Evolutionary conservation across 495 filamentous ascomycete genomes (phyloP).

Genomic region (Penicillium maclennaniae): DNA sequence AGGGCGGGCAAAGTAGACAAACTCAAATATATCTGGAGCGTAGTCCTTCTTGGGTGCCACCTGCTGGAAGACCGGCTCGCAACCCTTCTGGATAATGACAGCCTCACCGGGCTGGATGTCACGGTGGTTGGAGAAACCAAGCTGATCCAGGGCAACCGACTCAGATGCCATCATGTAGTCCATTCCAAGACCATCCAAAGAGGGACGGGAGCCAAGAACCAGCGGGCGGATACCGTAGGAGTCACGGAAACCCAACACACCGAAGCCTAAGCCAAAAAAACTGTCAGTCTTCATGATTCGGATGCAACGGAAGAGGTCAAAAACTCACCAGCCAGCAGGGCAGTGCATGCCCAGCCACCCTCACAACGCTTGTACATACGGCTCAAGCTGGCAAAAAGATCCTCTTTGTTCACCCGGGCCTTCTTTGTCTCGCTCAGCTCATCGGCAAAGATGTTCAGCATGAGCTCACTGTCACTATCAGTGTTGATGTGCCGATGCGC

Average conservation of each 20-base stretch:
- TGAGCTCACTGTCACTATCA: conserved; percentile 89
- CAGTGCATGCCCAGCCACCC: conserved; percentile 84
- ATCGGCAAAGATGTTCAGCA: conserved; percentile 93
- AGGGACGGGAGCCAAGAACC: conserved; percentile 71
- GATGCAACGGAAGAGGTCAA: background rate
- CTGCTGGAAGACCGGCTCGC: conserved; percentile 68
- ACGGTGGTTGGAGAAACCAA: conserved; percentile 75
- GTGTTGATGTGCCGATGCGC: conserved; percentile 97
- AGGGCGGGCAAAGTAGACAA: conserved; percentile 69
- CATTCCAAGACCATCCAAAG: conserved; percentile 59
- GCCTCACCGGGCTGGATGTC: conserved; percentile 91
- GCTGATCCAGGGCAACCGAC: conserved; percentile 82
- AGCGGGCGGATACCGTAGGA: conserved; percentile 87
- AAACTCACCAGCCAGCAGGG: conserved; percentile 78
- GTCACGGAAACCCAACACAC: conserved; percentile 87
- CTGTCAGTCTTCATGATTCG: background rate
- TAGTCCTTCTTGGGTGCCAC: conserved; percentile 69
- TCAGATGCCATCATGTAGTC: conserved; percentile 99
- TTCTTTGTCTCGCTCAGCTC: conserved; percentile 95
- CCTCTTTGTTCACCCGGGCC: conserved; percentile 85
- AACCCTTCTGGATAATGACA: conserved; percentile 86
- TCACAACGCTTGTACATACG: conserved; percentile 74
- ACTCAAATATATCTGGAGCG: conserved; percentile 94
- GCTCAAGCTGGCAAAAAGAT: conserved; percentile 75
- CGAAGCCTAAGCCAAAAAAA: conserved; percentile 59